A percentile compares a stretch with the other conserved stretches of the same genome.
phyloP scores from a whole-genome alignment of 805 yeast genomes.

The Hanseniaspora valbyensis region DNA sequence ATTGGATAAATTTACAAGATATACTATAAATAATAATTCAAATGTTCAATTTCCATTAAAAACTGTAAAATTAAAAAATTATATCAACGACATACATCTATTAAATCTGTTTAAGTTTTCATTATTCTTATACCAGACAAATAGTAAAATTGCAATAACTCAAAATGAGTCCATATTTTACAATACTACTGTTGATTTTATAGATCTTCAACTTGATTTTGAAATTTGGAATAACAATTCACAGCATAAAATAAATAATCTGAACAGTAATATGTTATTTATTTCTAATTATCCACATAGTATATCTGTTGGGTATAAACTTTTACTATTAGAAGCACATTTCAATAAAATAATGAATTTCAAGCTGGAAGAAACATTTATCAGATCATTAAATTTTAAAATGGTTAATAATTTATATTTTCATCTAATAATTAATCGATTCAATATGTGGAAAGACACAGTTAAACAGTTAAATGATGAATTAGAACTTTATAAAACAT shows the following conservation, averaged over 20 bases:
- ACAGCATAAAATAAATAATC: conserved; percentile 5
- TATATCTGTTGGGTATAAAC: conserved; percentile 71
- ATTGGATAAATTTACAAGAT: no score
- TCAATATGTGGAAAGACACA: conserved; percentile 62
- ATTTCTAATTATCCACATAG: conserved; percentile 51
- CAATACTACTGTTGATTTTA: conserved; percentile 70
- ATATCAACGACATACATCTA: not conserved
- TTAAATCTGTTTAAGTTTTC: conserved; percentile 1
- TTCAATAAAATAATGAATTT: conserved; percentile 71
- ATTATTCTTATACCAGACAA: not conserved
- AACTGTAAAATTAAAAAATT: not conserved
- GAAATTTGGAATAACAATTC: conserved; percentile 32
- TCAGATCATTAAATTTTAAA: conserved; percentile 56
- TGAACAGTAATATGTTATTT: not conserved
- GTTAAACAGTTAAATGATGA: not conserved
- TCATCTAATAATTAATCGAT: conserved; percentile 57
- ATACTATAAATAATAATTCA: no score
- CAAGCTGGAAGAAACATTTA: conserved; percentile 81
- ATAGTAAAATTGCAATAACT: not conserved
- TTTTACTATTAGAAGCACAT: conserved; percentile 69
- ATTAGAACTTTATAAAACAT: conserved; percentile 11
- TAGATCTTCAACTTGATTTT: conserved; percentile 67
- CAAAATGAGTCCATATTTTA: conserved; percentile 39
- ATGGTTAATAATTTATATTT: conserved; percentile 57
- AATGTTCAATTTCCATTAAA: no score